phyloP scores from a whole-genome alignment of 495 filamentous ascomycete species.

The Aspergillus taichungensis region DNA sequence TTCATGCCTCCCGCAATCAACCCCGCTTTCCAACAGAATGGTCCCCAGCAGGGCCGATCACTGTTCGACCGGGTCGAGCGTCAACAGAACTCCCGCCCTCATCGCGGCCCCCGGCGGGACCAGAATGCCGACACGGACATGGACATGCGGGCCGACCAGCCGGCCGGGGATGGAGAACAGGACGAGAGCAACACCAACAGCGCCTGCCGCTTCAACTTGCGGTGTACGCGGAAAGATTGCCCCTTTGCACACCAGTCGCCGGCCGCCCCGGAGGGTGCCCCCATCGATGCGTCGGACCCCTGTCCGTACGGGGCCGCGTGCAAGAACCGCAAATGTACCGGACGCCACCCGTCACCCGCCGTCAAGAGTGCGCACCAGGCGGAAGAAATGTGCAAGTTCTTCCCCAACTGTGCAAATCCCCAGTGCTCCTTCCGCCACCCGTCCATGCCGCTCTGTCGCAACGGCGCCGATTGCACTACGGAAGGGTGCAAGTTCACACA shows the following conservation, averaged over 20 bases:
- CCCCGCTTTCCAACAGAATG: slow-evolving; percentile 43
- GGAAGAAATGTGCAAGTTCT: slow-evolving; percentile 88
- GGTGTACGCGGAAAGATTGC: slow-evolving; percentile 82
- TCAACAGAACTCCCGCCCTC: slow-evolving; percentile 29
- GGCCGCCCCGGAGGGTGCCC: slow-evolving; percentile 72
- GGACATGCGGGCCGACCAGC: slow-evolving; percentile 22
- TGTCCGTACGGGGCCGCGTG: slow-evolving; percentile 86
- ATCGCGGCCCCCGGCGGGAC: slow-evolving; percentile 27
- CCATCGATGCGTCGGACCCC: slow-evolving; percentile 67
- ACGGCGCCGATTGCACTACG: slow-evolving; percentile 82
- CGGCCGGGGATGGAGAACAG: slow-evolving; percentile 25
- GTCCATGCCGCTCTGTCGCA: slow-evolving; percentile 73
- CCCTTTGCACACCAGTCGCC: slow-evolving; percentile 91
- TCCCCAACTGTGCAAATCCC: slow-evolving; percentile 83
- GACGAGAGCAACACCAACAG: slow-evolving; percentile 46
- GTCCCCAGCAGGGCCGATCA: slow-evolving; percentile 50
- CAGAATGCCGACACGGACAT: slow-evolving; percentile 32
- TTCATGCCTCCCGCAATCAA: slow-evolving; percentile 43
- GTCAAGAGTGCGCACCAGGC: slow-evolving; percentile 64
- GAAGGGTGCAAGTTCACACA: slow-evolving; percentile 89
- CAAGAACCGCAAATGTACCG: slow-evolving; percentile 91
- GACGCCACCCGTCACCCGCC: slow-evolving; percentile 86
- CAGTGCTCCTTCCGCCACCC: slow-evolving; percentile 83
- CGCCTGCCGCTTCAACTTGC: slow-evolving; percentile 75
- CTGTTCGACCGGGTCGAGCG: slow-evolving; percentile 70